Evolutionary conservation across 805 yeast species (phyloP).

Genomic region (Metschnikowia lachancei): DNA sequence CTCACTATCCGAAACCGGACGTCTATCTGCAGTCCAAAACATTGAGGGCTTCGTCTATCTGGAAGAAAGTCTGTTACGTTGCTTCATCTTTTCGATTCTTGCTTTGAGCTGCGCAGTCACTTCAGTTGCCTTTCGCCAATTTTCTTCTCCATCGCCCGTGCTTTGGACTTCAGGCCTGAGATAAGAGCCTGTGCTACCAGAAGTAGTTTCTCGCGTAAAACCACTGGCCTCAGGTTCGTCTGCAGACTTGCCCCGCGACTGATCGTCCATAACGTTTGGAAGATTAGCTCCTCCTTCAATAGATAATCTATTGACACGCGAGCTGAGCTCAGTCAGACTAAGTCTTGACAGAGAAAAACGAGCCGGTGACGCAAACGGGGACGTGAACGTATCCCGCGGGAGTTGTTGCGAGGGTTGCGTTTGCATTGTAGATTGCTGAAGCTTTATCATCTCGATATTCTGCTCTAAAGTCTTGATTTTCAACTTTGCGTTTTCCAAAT

Average conservation of each 20-base stretch:
- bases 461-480: constrained; percentile 54
- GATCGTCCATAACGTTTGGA: background rate
- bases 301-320: constrained; percentile 40
- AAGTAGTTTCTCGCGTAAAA: background rate
- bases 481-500: constrained; percentile 56
- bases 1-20: constrained; percentile 12
- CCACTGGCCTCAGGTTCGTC: background rate
- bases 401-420: constrained; percentile 7
- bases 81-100: constrained; percentile 86
- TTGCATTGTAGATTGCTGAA: constrained; percentile 23
- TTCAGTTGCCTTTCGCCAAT: constrained; percentile 88
- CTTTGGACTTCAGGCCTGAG: background rate
- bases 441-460: constrained; percentile 31
- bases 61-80: constrained; percentile 38
- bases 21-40: constrained; percentile 10
- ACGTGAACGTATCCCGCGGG: constrained; percentile 8
- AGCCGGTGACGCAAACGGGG: constrained; percentile 19
- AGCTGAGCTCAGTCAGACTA: constrained; percentile 37
- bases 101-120: constrained; percentile 84
- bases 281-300: constrained; percentile 26
- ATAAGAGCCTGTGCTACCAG: background rate
- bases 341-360: constrained; percentile 18
- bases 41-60: background rate
- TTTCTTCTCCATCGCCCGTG: constrained; percentile 47
- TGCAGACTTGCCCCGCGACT: background rate